phyloP scores from a whole-genome alignment of 1,284 basidiomycete genomes.

The Rhodotorula sp. region DNA sequence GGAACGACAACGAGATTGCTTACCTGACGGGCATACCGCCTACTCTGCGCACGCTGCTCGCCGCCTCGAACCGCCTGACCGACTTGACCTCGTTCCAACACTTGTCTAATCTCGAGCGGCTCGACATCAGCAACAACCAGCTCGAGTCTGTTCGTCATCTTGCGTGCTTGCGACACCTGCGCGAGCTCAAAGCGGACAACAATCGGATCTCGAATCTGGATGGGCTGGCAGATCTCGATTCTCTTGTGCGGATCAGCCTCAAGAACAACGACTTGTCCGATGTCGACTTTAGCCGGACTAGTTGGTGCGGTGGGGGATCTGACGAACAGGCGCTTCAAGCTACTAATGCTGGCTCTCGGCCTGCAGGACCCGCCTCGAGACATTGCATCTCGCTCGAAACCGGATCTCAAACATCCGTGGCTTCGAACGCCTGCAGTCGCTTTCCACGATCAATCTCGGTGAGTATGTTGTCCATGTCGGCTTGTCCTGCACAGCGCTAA shows the following conservation, averaged over 20 bases:
- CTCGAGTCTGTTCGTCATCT: slow-evolving; percentile 81
- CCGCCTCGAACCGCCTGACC: slow-evolving; percentile 78
- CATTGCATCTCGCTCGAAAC: slow-evolving; percentile 80
- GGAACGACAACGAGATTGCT: slow-evolving; percentile 74
- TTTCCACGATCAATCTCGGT: slow-evolving; percentile 79
- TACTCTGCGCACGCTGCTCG: slow-evolving; percentile 74
- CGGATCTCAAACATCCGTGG: slow-evolving; percentile 62
- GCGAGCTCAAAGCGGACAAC: slow-evolving; percentile 82
- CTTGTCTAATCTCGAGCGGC: slow-evolving; percentile 75
- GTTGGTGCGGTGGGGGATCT: slow-evolving; percentile 62
- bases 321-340: slow-evolving; percentile 16
- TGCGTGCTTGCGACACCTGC: slow-evolving; percentile 76
- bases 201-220: slow-evolving; percentile 76
- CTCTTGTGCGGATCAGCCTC: slow-evolving; percentile 77
- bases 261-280: slow-evolving; percentile 70
- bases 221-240: slow-evolving; percentile 74
- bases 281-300: slow-evolving; percentile 63
- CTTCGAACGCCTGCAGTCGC: slow-evolving; percentile 61
- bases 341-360: slow-evolving; percentile 4
- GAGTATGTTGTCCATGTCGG: slow-evolving; percentile 46
- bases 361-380: slow-evolving; percentile 72
- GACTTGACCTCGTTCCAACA: slow-evolving; percentile 86
- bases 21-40: slow-evolving; percentile 84
- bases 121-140: slow-evolving; percentile 89
- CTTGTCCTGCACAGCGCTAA: no score